phyloP scores from a whole-genome alignment of 148 eudicot species.

The Limonium bicolor region DNA sequence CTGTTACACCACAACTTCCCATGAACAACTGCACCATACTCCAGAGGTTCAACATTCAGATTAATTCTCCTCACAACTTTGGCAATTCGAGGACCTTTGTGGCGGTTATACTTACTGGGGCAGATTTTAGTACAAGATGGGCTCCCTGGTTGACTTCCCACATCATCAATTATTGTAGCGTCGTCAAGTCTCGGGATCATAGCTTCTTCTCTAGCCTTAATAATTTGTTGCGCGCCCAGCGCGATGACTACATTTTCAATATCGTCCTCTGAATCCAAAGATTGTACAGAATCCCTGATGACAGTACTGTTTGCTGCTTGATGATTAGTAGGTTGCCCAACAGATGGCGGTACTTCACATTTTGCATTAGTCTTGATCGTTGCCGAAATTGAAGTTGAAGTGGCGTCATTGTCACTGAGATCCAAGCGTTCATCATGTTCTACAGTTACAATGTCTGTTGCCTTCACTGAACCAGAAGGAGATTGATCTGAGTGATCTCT shows the following conservation, averaged over 20 bases:
- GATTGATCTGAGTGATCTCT: slow-evolving; percentile 25
- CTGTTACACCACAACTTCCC: slow-evolving; percentile 72
- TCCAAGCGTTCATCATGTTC: too few relatives aligned
- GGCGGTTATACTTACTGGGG: slow-evolving; percentile 40
- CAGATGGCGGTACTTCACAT: slow-evolving; percentile 15
- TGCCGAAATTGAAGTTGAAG: slow-evolving; percentile 17
- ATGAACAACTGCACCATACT: slow-evolving; percentile 42
- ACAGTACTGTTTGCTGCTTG: neutral
- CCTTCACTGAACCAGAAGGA: slow-evolving; percentile 11
- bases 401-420: too few relatives aligned
- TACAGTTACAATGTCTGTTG: too few relatives aligned
- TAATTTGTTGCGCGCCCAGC: slow-evolving; percentile 15
- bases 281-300: neutral
- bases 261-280: slow-evolving; percentile 15
- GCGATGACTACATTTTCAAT: slow-evolving; percentile 17
- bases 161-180: slow-evolving; percentile 4
- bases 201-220: neutral
- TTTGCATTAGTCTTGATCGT: slow-evolving; percentile 17
- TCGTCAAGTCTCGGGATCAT: neutral
- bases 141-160: slow-evolving; percentile 26
- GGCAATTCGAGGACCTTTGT: slow-evolving; percentile 89
- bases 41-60: slow-evolving; percentile 66
- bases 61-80: slow-evolving; percentile 78
- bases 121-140: slow-evolving; percentile 45
- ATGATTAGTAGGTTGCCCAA: too few relatives aligned